Conservation (phyloP, 108 stramenopile genomes). For the Cyclotella choctawhatcheeana region DNA sequence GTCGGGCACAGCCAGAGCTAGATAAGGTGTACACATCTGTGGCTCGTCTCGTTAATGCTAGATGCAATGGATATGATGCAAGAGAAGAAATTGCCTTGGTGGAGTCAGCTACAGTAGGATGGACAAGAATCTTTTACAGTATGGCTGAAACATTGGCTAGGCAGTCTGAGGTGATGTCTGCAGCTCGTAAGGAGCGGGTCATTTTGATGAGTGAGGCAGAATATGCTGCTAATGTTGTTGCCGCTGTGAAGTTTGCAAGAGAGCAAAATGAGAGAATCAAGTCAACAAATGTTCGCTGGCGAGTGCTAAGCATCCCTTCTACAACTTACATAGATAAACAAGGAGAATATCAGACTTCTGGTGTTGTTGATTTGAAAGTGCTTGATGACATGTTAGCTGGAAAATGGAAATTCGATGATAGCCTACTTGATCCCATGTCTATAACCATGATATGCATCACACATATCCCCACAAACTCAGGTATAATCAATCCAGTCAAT, state of each 20-base stretch:
- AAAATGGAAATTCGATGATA: constrained; percentile 21
- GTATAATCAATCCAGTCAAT: constrained; percentile 75
- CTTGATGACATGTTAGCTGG: constrained; percentile 61
- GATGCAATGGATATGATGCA: constrained; percentile 3
- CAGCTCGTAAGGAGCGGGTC: constrained; percentile 26
- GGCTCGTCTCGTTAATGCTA: background rate
- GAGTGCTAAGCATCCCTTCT: constrained; percentile 63
- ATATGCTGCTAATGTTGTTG: constrained; percentile 86
- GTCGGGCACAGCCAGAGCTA: constrained; percentile 43
- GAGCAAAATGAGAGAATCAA: constrained; percentile 32
- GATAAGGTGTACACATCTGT: constrained; percentile 1
- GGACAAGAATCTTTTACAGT: constrained; percentile 80
- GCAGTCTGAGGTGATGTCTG: background rate
- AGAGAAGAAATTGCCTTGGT: constrained; percentile 64
- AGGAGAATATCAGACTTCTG: constrained; percentile 32
- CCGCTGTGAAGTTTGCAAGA: constrained; percentile 68
- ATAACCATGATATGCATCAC: constrained; percentile 75
- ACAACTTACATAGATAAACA: background rate
- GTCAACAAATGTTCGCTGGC: constrained; percentile 38
- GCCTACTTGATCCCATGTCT: constrained; percentile 48
- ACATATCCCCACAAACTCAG: constrained; percentile 84
- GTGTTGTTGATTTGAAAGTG: constrained; percentile 61
- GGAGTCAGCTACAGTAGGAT: constrained; percentile 82
- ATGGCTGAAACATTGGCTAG: constrained; percentile 56
- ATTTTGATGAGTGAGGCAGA: constrained; percentile 77